phyloP scores from a whole-genome alignment of 495 filamentous ascomycete species.

The Glutinoglossum americanum region DNA sequence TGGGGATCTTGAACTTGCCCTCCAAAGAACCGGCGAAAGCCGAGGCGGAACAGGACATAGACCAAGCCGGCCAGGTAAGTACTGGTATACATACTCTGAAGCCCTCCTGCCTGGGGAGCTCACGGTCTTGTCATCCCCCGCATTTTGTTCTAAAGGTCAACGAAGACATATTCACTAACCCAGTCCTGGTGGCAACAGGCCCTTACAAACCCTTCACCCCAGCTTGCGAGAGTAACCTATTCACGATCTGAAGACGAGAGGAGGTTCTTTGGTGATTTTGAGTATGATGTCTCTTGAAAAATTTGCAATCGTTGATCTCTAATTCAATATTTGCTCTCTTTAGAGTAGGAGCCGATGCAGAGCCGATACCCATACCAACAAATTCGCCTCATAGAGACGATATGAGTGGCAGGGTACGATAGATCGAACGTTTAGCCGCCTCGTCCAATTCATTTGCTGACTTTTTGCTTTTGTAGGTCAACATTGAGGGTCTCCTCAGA shows the following conservation, averaged over 20 bases:
- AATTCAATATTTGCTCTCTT: not conserved
- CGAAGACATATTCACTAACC: not conserved
- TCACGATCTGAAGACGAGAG: not conserved
- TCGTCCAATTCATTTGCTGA: not conserved
- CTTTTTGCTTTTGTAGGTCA: not conserved
- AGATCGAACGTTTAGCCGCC: not conserved
- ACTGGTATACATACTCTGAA: not conserved
- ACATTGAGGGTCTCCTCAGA: not conserved
- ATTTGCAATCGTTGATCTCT: not conserved
- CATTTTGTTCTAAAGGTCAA: not conserved
- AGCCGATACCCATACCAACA: not conserved
- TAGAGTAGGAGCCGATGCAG: not conserved
- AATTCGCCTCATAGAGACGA: not conserved
- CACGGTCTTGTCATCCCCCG: not conserved
- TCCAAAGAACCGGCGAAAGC: not conserved
- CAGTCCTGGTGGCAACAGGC: not conserved
- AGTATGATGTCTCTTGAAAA: not conserved
- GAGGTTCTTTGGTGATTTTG: constrained; percentile 2
- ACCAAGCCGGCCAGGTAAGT: not conserved
- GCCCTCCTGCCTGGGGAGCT: not conserved
- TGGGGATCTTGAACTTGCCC: not conserved
- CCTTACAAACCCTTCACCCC: not conserved
- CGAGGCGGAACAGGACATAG: not conserved
- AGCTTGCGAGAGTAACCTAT: no score
- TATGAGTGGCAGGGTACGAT: not conserved